phyloP scores from a whole-genome alignment of 306 rosid genomes.

The Cajanus cajan region DNA sequence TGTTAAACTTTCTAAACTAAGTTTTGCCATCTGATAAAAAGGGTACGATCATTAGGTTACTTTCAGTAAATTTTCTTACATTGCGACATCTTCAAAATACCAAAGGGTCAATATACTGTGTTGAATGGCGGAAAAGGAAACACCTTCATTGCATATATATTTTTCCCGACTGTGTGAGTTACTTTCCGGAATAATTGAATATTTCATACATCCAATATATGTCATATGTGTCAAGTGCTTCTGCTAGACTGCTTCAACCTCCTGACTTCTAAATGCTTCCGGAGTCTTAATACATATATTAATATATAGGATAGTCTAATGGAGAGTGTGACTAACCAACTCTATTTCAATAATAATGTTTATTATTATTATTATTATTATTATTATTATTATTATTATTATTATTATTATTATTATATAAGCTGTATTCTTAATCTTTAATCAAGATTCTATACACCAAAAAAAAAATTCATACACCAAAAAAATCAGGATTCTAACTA shows the following conservation, averaged over 20 bases:
- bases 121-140: neutral
- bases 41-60: neutral
- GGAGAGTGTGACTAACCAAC: no score
- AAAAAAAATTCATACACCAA: no score
- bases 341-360: no score
- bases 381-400: no score
- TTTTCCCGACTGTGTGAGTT: neutral
- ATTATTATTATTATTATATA: no score
- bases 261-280: neutral
- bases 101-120: neutral
- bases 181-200: neutral
- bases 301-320: no score
- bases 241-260: neutral
- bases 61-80: neutral
- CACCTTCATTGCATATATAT: neutral
- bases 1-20: neutral
- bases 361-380: no score
- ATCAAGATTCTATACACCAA: no score
- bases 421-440: no score
- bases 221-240: neutral
- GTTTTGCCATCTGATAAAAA: neutral
- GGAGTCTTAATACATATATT: neutral
- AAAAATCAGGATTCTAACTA: no score
- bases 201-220: neutral
- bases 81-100: neutral